Evolutionary conservation across 2,329 filamentous ascomycete genomes (phyloP).

Genomic region (Pseudohalonectria lignicola): DNA sequence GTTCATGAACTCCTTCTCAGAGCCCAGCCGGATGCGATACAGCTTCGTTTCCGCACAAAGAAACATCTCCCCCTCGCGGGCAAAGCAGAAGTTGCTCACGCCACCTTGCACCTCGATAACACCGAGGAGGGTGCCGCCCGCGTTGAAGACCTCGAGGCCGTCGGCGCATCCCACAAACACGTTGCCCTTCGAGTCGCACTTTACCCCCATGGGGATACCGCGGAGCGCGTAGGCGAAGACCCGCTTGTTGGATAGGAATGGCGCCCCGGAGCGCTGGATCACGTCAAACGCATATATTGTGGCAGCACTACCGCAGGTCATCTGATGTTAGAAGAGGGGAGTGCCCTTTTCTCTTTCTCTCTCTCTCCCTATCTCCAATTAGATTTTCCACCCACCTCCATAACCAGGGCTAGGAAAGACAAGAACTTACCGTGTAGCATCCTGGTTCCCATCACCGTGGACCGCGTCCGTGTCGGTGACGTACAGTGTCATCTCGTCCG

Average conservation of each 20-base stretch:
- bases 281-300: constrained; percentile 39
- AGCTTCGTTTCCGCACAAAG: constrained; percentile 33
- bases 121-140: constrained; percentile 30
- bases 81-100: constrained; percentile 33
- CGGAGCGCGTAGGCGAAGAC: constrained; percentile 37
- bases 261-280: constrained; percentile 18
- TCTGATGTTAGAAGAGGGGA: background rate
- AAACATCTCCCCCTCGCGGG: constrained; percentile 28
- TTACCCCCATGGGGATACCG: constrained; percentile 31
- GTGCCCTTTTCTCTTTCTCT: background rate
- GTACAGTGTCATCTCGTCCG: constrained; percentile 27
- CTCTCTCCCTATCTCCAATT: too few relatives aligned
- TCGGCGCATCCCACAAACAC: constrained; percentile 35
- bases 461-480: constrained; percentile 26
- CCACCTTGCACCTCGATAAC: constrained; percentile 26
- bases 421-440: constrained; percentile 16
- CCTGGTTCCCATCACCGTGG: constrained; percentile 15
- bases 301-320: constrained; percentile 15
- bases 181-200: constrained; percentile 29
- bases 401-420: too few relatives aligned
- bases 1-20: background rate
- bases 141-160: constrained; percentile 37
- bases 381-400: too few relatives aligned
- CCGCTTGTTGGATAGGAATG: constrained; percentile 34
- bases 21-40: constrained; percentile 26